phyloP scores from a whole-genome alignment of 257 asterid species.

The Osmanthus fragrans region DNA sequence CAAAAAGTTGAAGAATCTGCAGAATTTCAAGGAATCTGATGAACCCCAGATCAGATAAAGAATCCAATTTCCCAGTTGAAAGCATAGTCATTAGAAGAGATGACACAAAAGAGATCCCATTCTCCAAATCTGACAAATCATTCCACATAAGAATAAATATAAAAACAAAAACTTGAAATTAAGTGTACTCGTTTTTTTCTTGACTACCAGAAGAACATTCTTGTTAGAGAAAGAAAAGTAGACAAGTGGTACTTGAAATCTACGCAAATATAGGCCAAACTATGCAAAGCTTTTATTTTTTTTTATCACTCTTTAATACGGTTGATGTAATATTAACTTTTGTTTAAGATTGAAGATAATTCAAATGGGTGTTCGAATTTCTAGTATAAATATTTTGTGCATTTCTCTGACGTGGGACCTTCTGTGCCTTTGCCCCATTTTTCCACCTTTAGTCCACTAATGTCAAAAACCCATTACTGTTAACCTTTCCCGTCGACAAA shows the following conservation, averaged over 20 bases:
- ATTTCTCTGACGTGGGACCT: constrained; percentile 42
- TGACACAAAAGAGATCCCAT: constrained; percentile 43
- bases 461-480: constrained; percentile 48
- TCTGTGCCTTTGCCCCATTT: constrained; percentile 26
- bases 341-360: constrained; percentile 23
- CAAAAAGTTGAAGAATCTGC: constrained; percentile 58
- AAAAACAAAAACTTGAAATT: constrained; percentile 17
- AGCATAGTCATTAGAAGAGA: constrained; percentile 51
- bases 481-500: constrained; percentile 40
- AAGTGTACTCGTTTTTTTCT: constrained; percentile 22
- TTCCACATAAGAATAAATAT: constrained; percentile 22
- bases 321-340: constrained; percentile 33
- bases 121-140: constrained; percentile 34
- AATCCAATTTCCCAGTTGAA: constrained; percentile 45
- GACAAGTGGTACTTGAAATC: constrained; percentile 44
- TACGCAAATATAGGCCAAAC: constrained; percentile 48
- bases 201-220: constrained; percentile 43
- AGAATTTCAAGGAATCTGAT: constrained; percentile 54
- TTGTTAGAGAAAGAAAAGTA: constrained; percentile 30
- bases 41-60: constrained; percentile 59
- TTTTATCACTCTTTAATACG: constrained; percentile 13
- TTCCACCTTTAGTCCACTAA: constrained; percentile 41
- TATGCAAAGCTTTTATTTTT: constrained; percentile 21
- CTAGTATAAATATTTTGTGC: constrained; percentile 31
- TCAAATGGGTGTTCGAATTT: constrained; percentile 23